Conservation (phyloP, 257 asterid genomes). For the Solanum clarkiae region DNA sequence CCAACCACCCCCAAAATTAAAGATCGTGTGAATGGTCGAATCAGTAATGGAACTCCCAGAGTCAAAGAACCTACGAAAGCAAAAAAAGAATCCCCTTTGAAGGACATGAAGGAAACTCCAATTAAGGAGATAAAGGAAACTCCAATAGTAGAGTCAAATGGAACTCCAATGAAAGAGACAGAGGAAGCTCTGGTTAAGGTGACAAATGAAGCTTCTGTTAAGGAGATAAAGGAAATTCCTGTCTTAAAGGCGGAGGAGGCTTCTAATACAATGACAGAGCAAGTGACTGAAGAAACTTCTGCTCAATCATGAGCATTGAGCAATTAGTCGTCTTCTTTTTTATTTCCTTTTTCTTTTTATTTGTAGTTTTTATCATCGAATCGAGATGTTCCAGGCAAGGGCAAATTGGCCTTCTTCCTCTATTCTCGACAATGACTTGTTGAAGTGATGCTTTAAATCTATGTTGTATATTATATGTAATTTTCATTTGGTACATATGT, state of each 20-base stretch:
- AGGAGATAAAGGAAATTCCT: slow-evolving; percentile 3
- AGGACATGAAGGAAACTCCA: slow-evolving; percentile 5
- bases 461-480: slow-evolving; percentile 44
- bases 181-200: neutral
- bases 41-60: slow-evolving; percentile 8
- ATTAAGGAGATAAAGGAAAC: slow-evolving; percentile 7
- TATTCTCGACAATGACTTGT: slow-evolving; percentile 20
- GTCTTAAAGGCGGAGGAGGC: neutral
- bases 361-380: neutral
- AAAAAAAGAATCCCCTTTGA: neutral
- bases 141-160: neutral
- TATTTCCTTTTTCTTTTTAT: slow-evolving; percentile 10
- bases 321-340: neutral
- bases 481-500: slow-evolving; percentile 16
- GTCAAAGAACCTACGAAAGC: slow-evolving; percentile 18
- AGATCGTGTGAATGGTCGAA: slow-evolving; percentile 24
- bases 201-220: slow-evolving; percentile 1
- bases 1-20: slow-evolving; percentile 38
- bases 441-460: slow-evolving; percentile 13
- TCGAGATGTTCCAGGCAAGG: slow-evolving; percentile 9
- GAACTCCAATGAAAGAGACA: slow-evolving; percentile 19
- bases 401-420: neutral
- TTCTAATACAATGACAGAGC: slow-evolving; percentile 3
- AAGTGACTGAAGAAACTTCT: slow-evolving; percentile 12
- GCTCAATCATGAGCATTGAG: slow-evolving; percentile 20